phyloP scores from a whole-genome alignment of 176 grass and related monocot genomes.

The Oryza officinalis region DNA sequence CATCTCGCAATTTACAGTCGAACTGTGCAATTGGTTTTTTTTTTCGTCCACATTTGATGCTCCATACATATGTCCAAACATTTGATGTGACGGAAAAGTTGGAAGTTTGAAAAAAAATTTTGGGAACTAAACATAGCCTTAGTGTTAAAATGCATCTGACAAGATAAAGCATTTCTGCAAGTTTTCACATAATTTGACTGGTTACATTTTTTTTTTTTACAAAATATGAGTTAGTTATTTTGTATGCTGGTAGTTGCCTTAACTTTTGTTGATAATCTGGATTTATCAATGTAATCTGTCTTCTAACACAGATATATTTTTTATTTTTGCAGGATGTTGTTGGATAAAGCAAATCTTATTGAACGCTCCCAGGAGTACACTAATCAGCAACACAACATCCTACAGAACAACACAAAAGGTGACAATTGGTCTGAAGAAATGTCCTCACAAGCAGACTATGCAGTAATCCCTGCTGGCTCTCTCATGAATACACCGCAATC shows the following conservation, averaged over 20 bases:
- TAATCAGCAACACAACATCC: not conserved
- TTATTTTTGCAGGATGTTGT: not conserved
- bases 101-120: too few species aligned
- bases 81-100: too few species aligned
- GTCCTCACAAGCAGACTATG: not conserved
- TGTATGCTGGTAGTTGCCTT: not conserved
- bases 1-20: too few species aligned
- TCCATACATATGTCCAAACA: too few species aligned
- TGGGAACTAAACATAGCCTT: too few species aligned
- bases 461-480: not conserved
- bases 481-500: not conserved
- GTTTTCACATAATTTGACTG: not conserved
- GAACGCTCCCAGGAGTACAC: not conserved
- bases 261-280: not conserved
- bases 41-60: too few species aligned
- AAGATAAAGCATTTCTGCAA: not conserved
- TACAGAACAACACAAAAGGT: not conserved
- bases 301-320: not conserved
- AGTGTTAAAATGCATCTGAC: not conserved
- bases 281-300: not conserved
- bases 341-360: not conserved
- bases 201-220: not conserved
- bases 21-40: too few species aligned
- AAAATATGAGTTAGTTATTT: not conserved
- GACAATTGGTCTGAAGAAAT: not conserved